A percentile compares a stretch with the other conserved stretches of the same genome.
Conservation (phyloP, 495 filamentous ascomycete species). For the Clohesyomyces aquaticus region DNA sequence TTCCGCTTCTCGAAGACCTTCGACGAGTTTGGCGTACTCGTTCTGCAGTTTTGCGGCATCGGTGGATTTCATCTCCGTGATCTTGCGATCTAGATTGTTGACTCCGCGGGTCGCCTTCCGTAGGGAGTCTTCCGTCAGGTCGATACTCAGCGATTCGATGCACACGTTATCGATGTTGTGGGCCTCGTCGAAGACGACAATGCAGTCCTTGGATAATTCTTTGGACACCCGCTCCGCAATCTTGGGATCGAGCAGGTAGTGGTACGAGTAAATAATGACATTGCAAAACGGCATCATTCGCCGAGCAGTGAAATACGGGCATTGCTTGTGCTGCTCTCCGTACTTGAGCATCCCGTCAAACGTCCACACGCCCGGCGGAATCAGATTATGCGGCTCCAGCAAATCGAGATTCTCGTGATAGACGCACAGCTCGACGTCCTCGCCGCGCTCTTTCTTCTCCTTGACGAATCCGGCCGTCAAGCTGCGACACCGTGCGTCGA, state of each 20-base stretch:
- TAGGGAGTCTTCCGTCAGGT: conserved; percentile 92
- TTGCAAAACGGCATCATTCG: conserved; percentile 99
- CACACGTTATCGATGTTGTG: conserved; percentile 99
- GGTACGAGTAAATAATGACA: conserved; percentile 99
- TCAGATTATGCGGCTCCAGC: conserved; percentile 89
- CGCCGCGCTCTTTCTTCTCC: conserved; percentile 92
- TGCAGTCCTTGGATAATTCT: conserved; percentile 96
- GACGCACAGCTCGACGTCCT: conserved; percentile 89
- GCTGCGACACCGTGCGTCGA: conserved; percentile 93
- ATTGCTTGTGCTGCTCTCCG: conserved; percentile 93
- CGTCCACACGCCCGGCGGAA: conserved; percentile 94
- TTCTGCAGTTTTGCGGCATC: conserved; percentile 91
- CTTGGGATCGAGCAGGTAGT: conserved; percentile 97
- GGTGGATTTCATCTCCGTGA: conserved; percentile 87
- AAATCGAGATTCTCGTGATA: conserved; percentile 98
- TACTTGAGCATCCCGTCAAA: conserved; percentile 86
- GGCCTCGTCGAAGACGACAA: conserved; percentile 98
- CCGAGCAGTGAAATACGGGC: conserved; percentile 93
- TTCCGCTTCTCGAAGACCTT: conserved; percentile 84
- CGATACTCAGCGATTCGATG: conserved; percentile 95
- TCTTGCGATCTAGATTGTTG: conserved; percentile 84
- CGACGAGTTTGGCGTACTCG: conserved; percentile 94
- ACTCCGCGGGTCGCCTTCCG: conserved; percentile 87
- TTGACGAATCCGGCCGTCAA: conserved; percentile 96
- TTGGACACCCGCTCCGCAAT: conserved; percentile 96